These are phyloP conservation scores for Lepidium aucheri DNA, from an alignment of 345 rosid genomes.

Conservation along the genomic window DNA sequence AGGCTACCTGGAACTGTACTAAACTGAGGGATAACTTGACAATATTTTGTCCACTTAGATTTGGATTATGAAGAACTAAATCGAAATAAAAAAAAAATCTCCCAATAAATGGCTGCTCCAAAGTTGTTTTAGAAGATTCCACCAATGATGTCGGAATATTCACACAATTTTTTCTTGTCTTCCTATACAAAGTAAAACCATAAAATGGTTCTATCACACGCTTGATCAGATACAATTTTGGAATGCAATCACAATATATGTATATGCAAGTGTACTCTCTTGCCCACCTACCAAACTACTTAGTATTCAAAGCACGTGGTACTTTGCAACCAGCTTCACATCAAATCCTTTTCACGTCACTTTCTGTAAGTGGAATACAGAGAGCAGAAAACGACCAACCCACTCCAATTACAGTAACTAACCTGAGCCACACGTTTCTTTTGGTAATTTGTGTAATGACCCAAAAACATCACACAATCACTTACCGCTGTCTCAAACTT, in stretches of 20 bases:
- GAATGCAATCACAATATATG: background rate
- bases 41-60: too few species aligned
- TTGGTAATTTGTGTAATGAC: constrained; percentile 6
- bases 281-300: constrained; percentile 4
- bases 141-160: background rate
- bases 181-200: background rate
- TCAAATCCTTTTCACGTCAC: background rate
- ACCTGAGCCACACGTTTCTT: constrained; percentile 1
- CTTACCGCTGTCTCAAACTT: background rate
- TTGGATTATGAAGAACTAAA: background rate
- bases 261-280: background rate
- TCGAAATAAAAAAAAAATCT: background rate
- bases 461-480: background rate
- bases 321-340: background rate
- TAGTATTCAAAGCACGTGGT: background rate
- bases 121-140: background rate
- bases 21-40: too few species aligned
- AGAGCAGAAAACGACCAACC: background rate
- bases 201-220: background rate
- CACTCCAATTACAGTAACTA: constrained; percentile 10
- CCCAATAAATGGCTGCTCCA: background rate
- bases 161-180: background rate
- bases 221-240: background rate
- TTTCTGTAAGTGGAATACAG: background rate
- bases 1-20: too few species aligned